Conservation (phyloP, 805 yeast genomes). For the Yarrowia sp. region DNA sequence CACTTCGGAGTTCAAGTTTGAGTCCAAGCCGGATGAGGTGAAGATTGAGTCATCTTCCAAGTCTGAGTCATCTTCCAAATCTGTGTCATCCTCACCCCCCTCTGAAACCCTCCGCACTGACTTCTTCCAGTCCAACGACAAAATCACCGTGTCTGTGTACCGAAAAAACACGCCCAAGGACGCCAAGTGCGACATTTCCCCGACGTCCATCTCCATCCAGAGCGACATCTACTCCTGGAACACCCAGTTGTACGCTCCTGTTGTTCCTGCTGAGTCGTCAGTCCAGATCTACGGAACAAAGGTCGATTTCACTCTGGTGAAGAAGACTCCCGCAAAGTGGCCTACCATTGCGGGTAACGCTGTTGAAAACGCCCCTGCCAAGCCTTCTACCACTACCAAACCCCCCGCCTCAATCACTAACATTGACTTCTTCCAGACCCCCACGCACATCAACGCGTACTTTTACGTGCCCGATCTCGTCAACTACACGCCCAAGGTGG, state of each 20-base stretch:
- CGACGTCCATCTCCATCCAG: constrained; percentile 36
- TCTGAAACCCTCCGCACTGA: constrained; percentile 50
- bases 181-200: constrained; percentile 53
- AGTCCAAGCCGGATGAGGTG: background rate
- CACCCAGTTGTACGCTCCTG: constrained; percentile 62
- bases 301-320: constrained; percentile 69
- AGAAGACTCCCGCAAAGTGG: constrained; percentile 48
- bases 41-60: background rate
- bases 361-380: background rate
- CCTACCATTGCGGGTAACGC: constrained; percentile 21
- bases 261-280: constrained; percentile 57
- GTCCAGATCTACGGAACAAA: constrained; percentile 72
- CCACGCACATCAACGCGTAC: constrained; percentile 27
- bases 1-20: constrained; percentile 18
- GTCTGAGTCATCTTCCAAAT: background rate
- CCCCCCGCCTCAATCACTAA: background rate
- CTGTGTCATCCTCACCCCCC: background rate
- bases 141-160: constrained; percentile 72
- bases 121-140: constrained; percentile 71
- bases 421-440: constrained; percentile 27
- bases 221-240: constrained; percentile 45
- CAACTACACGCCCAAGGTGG: background rate
- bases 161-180: constrained; percentile 66
- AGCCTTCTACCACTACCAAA: background rate
- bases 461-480: constrained; percentile 7